Conservation (phyloP, 2,329 filamentous ascomycete genomes). For the Furcasterigmium sp. region DNA sequence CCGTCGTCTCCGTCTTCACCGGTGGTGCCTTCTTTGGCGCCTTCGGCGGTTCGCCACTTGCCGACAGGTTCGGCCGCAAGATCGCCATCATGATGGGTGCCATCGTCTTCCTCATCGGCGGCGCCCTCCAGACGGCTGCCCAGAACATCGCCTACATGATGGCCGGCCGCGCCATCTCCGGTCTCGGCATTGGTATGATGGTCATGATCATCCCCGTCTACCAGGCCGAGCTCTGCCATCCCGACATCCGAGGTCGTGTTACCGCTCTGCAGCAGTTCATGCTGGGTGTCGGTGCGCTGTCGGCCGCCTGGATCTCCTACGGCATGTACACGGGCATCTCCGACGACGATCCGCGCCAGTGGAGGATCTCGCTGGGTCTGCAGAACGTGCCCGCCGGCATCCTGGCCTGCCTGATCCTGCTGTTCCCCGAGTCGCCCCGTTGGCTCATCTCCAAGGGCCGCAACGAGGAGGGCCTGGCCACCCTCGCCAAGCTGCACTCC, state of each 20-base stretch:
- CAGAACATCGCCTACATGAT: constrained; percentile 55
- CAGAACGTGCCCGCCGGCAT: constrained; percentile 65
- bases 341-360: constrained; percentile 17
- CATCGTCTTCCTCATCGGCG: constrained; percentile 66
- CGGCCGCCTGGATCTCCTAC: constrained; percentile 70
- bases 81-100: constrained; percentile 68
- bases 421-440: constrained; percentile 66
- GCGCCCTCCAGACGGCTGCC: constrained; percentile 68
- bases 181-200: constrained; percentile 47
- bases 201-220: constrained; percentile 52
- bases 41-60: constrained; percentile 54
- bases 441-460: constrained; percentile 72
- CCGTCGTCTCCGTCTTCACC: constrained; percentile 59
- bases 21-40: constrained; percentile 71
- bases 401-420: constrained; percentile 56
- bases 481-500: constrained; percentile 64
- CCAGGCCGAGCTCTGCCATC: constrained; percentile 75
- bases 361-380: constrained; percentile 50
- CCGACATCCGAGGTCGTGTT: constrained; percentile 69
- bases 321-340: constrained; percentile 28
- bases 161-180: constrained; percentile 64
- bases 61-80: constrained; percentile 63
- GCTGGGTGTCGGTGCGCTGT: constrained; percentile 69
- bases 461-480: constrained; percentile 59
- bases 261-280: constrained; percentile 79